A percentile compares a stretch with the other conserved stretches of the same genome.
Evolutionary conservation across 2,329 filamentous ascomycete genomes (phyloP).

Genomic region (Talaromyces sp.): DNA sequence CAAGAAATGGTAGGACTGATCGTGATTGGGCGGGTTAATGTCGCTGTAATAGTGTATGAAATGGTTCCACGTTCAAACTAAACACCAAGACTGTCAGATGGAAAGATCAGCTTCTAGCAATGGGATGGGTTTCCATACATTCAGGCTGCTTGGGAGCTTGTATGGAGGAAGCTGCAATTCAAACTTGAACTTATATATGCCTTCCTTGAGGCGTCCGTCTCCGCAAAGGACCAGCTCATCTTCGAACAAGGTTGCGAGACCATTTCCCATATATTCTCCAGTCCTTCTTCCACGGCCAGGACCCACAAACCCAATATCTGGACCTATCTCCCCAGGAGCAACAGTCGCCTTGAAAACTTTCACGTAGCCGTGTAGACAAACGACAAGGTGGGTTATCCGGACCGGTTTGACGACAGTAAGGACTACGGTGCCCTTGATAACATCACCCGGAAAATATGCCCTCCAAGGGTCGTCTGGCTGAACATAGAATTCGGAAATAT

Average conservation of each 20-base stretch:
- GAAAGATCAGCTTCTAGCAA: background rate
- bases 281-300: constrained; percentile 53
- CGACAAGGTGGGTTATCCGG: constrained; percentile 61
- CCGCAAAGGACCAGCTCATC: constrained; percentile 63
- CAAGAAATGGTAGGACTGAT: constrained; percentile 77
- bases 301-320: constrained; percentile 50
- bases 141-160: constrained; percentile 77
- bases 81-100: constrained; percentile 13
- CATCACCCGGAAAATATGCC: constrained; percentile 60
- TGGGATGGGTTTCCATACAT: constrained; percentile 60
- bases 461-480: constrained; percentile 61
- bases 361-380: constrained; percentile 62
- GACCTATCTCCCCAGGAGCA: constrained; percentile 52
- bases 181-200: constrained; percentile 65
- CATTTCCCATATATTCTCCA: constrained; percentile 60
- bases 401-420: constrained; percentile 59
- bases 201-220: constrained; percentile 60
- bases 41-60: constrained; percentile 85
- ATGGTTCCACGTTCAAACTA: constrained; percentile 95
- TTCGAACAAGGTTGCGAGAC: constrained; percentile 62
- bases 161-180: constrained; percentile 60
- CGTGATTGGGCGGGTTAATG: constrained; percentile 80
- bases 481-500: constrained; percentile 60
- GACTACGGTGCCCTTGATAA: constrained; percentile 59
- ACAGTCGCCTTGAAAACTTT: constrained; percentile 64